Conservation (phyloP, 495 filamentous ascomycete genomes). For the Penicillium parvum region DNA sequence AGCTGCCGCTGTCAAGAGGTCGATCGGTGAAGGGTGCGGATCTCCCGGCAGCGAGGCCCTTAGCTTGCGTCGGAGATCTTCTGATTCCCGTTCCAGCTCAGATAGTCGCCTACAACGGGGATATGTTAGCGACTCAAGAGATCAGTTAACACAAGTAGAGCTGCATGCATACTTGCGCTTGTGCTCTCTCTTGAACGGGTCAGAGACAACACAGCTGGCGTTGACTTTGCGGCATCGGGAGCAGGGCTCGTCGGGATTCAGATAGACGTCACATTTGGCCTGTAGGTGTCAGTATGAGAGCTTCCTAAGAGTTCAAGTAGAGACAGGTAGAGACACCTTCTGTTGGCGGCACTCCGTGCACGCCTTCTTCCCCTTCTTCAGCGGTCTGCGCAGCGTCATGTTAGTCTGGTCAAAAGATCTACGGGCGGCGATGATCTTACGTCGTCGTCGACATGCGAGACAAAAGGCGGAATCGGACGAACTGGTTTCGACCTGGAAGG, state of each 20-base stretch:
- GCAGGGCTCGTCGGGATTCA: constrained; percentile 31
- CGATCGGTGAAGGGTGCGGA: constrained; percentile 26
- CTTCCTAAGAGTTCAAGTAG: neutral
- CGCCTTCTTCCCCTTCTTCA: constrained; percentile 40
- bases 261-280: constrained; percentile 43
- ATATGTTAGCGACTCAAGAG: neutral
- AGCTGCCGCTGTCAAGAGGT: constrained; percentile 28
- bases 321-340: constrained; percentile 23
- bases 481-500: too few relatives aligned
- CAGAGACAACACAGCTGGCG: constrained; percentile 36
- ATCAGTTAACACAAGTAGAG: neutral
- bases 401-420: constrained; percentile 3
- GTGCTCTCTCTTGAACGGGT: constrained; percentile 41
- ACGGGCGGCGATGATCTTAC: constrained; percentile 5
- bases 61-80: constrained; percentile 34
- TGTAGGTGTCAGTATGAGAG: constrained; percentile 3
- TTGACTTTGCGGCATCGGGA: constrained; percentile 36
- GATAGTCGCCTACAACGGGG: constrained; percentile 27
- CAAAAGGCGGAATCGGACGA: too few relatives aligned
- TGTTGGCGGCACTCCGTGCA: constrained; percentile 46
- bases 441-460: constrained; percentile 18
- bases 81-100: constrained; percentile 35
- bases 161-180: constrained; percentile 36
- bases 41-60: constrained; percentile 18
- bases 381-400: constrained; percentile 21